Conservation (phyloP, 345 rosid species). For the Gynandropsis gynandra region DNA sequence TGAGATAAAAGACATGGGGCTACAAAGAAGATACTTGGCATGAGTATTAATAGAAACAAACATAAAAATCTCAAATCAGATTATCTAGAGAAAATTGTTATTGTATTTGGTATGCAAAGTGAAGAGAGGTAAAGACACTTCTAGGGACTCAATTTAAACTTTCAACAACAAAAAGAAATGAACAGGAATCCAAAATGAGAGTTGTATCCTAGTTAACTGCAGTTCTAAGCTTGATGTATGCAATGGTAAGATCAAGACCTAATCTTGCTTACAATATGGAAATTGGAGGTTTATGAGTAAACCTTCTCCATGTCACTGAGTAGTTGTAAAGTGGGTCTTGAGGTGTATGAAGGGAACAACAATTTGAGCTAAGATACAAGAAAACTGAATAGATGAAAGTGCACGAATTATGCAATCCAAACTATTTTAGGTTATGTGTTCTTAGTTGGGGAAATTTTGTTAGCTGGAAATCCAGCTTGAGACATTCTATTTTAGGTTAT, state of each 20-base stretch:
- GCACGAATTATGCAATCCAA: background rate
- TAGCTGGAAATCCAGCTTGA: no score
- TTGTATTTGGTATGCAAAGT: background rate
- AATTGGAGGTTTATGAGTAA: background rate
- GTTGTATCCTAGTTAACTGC: background rate
- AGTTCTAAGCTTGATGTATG: background rate
- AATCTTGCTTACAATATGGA: background rate
- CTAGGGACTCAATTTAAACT: background rate
- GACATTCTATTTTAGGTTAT: no score
- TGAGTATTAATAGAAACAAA: background rate
- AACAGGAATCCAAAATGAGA: background rate
- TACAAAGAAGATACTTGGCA: background rate
- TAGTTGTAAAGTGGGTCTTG: background rate
- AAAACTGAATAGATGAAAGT: background rate
- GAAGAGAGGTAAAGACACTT: background rate
- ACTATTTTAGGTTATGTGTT: background rate
- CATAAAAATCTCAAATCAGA: background rate
- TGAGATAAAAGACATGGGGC: background rate
- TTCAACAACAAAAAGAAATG: no score
- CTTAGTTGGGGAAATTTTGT: no score
- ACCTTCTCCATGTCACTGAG: background rate
- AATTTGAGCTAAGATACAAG: background rate
- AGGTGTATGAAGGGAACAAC: background rate
- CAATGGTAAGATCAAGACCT: background rate
- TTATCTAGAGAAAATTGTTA: background rate